phyloP scores from a whole-genome alignment of 768 basidiomycete genomes.

The Astraeus odoratus region DNA sequence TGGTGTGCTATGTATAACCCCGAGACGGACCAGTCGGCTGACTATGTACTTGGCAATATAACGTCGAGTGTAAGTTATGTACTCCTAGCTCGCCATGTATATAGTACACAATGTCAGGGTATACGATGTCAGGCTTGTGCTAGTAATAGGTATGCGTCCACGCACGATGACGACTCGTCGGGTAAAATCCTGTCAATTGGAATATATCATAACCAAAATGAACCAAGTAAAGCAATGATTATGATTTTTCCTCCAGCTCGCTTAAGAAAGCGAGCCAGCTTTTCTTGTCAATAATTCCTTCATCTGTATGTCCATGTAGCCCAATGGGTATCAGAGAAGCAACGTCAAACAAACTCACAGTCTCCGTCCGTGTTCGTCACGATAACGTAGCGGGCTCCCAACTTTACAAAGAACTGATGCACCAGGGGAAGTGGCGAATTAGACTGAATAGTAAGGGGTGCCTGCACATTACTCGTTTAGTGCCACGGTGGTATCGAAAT shows the following conservation, averaged over 20 bases:
- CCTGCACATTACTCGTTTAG: slow-evolving; percentile 36
- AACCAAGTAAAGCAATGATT: not conserved
- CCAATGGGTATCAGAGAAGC: not conserved
- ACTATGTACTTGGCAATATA: too few species aligned
- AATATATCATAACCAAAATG: too few species aligned
- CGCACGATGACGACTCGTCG: too few species aligned
- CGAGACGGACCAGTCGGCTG: too few species aligned
- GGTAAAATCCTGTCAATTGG: too few species aligned
- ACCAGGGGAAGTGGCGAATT: slow-evolving; percentile 88
- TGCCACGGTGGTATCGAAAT: not conserved
- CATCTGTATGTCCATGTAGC: slow-evolving; percentile 40
- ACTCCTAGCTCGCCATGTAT: too few species aligned
- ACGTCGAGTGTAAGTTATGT: too few species aligned
- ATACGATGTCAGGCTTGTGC: too few species aligned
- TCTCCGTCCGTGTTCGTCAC: slow-evolving; percentile 76
- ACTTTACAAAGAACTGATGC: slow-evolving; percentile 90
- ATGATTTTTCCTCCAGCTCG: slow-evolving; percentile 57
- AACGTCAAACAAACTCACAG: slow-evolving; percentile 53
- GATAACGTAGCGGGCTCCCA: slow-evolving; percentile 87
- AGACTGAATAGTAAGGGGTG: slow-evolving; percentile 77
- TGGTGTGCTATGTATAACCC: too few species aligned
- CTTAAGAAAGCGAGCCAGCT: slow-evolving; percentile 85
- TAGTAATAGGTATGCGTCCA: too few species aligned
- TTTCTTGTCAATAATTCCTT: slow-evolving; percentile 92
- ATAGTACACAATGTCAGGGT: too few species aligned